phyloP scores from a whole-genome alignment of 306 rosid species.

The Vicia sativa region DNA sequence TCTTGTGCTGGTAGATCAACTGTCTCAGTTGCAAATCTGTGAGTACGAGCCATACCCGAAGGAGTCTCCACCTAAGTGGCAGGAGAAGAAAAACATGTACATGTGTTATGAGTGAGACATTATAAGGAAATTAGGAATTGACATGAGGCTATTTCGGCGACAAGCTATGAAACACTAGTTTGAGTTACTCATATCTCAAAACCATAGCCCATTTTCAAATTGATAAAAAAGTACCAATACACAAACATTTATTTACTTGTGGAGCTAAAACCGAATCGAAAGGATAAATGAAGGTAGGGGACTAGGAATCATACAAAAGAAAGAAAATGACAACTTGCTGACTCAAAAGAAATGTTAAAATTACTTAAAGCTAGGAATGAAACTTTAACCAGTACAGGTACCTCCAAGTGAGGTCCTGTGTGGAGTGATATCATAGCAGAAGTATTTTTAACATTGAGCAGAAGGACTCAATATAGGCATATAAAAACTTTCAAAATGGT shows the following conservation, averaged over 20 bases:
- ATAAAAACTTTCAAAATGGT: conserved; percentile 7
- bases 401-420: conserved; percentile 31
- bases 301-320: conserved; percentile 25
- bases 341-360: not conserved
- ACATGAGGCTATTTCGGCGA: conserved; percentile 14
- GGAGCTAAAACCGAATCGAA: conserved; percentile 25
- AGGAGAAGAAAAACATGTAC: conserved; percentile 35
- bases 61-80: conserved; percentile 78
- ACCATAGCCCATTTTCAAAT: conserved; percentile 8
- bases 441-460: conserved; percentile 24
- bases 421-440: conserved; percentile 27
- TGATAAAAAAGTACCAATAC: not conserved
- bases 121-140: conserved; percentile 27
- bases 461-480: conserved; percentile 9
- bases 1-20: conserved; percentile 91
- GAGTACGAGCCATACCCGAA: conserved; percentile 89
- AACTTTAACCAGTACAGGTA: conserved; percentile 18
- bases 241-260: conserved; percentile 9
- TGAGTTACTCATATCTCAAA: conserved; percentile 22
- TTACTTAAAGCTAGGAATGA: not conserved
- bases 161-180: conserved; percentile 23
- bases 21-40: conserved; percentile 93
- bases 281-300: conserved; percentile 6
- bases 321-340: not conserved
- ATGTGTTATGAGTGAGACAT: conserved; percentile 1